These are phyloP conservation scores for Xanthoparmelia taractica DNA, from an alignment of 495 filamentous ascomycete genomes.

Conservation along the genomic window DNA sequence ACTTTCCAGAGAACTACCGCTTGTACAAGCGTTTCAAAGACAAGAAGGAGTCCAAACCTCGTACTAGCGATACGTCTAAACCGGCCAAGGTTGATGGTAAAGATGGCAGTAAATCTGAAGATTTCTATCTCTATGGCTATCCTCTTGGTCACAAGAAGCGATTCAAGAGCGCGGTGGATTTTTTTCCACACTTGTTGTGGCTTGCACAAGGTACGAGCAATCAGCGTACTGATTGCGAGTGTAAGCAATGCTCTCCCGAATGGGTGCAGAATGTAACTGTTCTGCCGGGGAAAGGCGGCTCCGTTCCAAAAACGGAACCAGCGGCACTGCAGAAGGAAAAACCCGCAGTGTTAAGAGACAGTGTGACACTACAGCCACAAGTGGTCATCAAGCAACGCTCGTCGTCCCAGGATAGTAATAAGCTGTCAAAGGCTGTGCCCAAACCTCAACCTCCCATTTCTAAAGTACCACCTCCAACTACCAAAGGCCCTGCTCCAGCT, in stretches of 20 bases:
- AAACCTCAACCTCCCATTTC: slow-evolving; percentile 6
- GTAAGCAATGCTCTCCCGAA: slow-evolving; percentile 45
- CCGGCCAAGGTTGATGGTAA: slow-evolving; percentile 34
- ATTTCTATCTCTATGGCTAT: slow-evolving; percentile 57
- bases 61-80: slow-evolving; percentile 29
- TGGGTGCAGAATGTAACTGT: slow-evolving; percentile 28
- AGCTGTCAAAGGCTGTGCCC: slow-evolving; percentile 11
- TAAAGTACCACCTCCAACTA: slow-evolving; percentile 7
- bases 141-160: slow-evolving; percentile 50
- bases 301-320: slow-evolving; percentile 17
- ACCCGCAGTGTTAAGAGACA: neutral
- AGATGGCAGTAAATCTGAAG: slow-evolving; percentile 40
- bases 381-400: slow-evolving; percentile 25
- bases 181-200: slow-evolving; percentile 57
- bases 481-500: slow-evolving; percentile 4
- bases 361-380: slow-evolving; percentile 16
- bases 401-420: slow-evolving; percentile 19
- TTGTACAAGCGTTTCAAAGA: slow-evolving; percentile 51
- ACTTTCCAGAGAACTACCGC: slow-evolving; percentile 50
- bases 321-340: slow-evolving; percentile 23
- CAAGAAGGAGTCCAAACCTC: slow-evolving; percentile 26
- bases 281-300: slow-evolving; percentile 20
- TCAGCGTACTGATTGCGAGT: slow-evolving; percentile 51
- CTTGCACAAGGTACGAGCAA: slow-evolving; percentile 43
- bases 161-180: slow-evolving; percentile 51